Evolutionary conservation across 78 protist species (phyloP).

Genomic region (Dictyostelium purpureum): DNA sequence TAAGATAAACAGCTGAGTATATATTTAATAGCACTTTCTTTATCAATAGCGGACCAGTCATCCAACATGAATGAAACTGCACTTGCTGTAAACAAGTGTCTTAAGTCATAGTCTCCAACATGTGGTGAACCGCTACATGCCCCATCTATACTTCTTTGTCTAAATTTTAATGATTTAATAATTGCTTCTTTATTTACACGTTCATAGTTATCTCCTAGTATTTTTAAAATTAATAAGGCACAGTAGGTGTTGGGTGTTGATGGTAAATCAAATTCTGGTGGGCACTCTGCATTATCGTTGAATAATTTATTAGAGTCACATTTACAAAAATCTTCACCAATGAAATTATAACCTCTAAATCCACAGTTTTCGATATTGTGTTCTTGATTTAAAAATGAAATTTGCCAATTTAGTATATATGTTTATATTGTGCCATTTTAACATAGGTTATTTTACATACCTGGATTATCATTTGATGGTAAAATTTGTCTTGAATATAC

Average conservation of each 20-base stretch:
- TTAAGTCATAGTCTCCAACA: conserved; percentile 81
- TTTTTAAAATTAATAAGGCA: conserved; percentile 76
- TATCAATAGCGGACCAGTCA: conserved; percentile 83
- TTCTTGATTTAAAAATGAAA: background rate
- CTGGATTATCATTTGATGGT: conserved; percentile 62
- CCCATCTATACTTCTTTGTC: conserved; percentile 65
- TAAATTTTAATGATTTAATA: conserved; percentile 13
- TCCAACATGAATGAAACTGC: conserved; percentile 69
- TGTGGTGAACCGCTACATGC: conserved; percentile 28
- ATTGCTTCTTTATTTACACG: conserved; percentile 79
- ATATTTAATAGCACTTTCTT: conserved; percentile 37
- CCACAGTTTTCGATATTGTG: conserved; percentile 26
- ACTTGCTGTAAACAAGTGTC: conserved; percentile 86
- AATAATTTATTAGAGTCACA: background rate
- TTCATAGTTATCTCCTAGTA: conserved; percentile 79
- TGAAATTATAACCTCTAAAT: conserved; percentile 41
- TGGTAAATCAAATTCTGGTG: conserved; percentile 41
- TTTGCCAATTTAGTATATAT: background rate
- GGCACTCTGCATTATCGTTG: background rate
- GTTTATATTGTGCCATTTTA: background rate
- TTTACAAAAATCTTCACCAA: conserved; percentile 13
- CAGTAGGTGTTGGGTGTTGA: conserved; percentile 86
- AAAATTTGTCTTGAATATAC: conserved; percentile 76
- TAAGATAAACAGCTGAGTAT: conserved; percentile 36
- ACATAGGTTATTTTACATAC: background rate